Conservation (phyloP, 1,284 basidiomycete species). For the Anthracocystis walkeri region DNA sequence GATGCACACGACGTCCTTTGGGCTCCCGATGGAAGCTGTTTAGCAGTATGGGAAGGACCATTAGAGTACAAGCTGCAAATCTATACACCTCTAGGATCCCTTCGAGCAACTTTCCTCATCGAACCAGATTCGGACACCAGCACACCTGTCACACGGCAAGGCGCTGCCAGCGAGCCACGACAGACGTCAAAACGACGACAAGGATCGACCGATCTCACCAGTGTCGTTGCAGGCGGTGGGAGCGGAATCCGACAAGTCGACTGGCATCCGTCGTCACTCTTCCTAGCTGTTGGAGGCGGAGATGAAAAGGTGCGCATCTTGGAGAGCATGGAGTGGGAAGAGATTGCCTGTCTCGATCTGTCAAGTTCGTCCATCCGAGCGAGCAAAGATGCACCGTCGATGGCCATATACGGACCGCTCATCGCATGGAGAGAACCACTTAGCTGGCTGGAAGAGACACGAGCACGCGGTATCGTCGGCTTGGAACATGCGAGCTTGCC, state of each 20-base stretch:
- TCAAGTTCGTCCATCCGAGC: constrained; percentile 27
- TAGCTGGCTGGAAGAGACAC: constrained; percentile 64
- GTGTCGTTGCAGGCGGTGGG: constrained; percentile 54
- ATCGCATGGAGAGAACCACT: constrained; percentile 63
- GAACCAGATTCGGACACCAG: constrained; percentile 40
- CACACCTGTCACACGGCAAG: constrained; percentile 29
- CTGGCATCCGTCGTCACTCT: constrained; percentile 67
- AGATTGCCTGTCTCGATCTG: constrained; percentile 30
- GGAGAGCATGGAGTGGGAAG: constrained; percentile 38
- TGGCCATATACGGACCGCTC: constrained; percentile 29
- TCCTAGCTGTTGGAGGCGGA: constrained; percentile 68
- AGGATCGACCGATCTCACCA: constrained; percentile 18
- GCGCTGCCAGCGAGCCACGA: constrained; percentile 20
- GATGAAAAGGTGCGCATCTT: constrained; percentile 65
- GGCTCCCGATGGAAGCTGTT: constrained; percentile 82
- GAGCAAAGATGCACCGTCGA: constrained; percentile 9
- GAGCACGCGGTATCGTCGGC: constrained; percentile 64
- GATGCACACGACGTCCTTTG: constrained; percentile 81
- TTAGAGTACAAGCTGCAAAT: constrained; percentile 83
- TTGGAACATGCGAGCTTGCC: constrained; percentile 54
- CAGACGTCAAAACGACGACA: constrained; percentile 19
- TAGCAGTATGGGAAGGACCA: constrained; percentile 83
- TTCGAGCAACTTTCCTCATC: constrained; percentile 76
- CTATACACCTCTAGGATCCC: constrained; percentile 78
- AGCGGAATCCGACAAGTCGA: constrained; percentile 64